Evolutionary conservation across 2,329 filamentous ascomycete genomes (phyloP), one percentile per base, ranked within the genome.

Genomic region (Bipolaris sorokiniana): DNA sequence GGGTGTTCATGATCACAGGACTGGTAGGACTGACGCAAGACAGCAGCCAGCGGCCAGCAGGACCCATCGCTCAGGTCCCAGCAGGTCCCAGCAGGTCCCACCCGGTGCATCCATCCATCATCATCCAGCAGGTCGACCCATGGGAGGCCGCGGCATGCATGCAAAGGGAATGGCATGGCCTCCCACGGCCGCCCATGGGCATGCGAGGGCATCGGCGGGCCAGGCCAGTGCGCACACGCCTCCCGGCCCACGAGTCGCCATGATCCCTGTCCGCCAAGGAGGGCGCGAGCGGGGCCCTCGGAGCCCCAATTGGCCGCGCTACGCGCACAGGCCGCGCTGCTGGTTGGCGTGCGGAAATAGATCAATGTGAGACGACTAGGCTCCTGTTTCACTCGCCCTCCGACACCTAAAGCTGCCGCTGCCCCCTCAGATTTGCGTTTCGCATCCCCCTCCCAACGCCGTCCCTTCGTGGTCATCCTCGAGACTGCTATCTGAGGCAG

Each of bases 331-430:
- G 61, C 65, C 65, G 58, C 54, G 56, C 54, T 56, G 63, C 66
- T 69, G 65, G 67, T 64, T 66, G 65, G 66, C 58, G 59, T 58
- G 63, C 63, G 59, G 63, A 66, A 73, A 73, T 75, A 74, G 71
- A 71, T 65, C 61, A 65, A 67, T 70, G 70, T 70, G 68, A 76
- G 72, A 75, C 72, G 59, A 63, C 72, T 69, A 73, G 65, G 42
- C 69, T 74, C 72, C 73, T 74, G 74, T 76, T 76, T 76, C 74
- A 76, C 66, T 65, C 69, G 63, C 64, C 64, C 71, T 75, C 73
- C 66, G 68, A 75, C 73, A 75, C 72, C 72, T 76, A 73, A 76
- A 75, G 70, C 65, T 68, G 68, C 72, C 68, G 64, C 67, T 72
- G 70, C 72, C 73, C 74, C 72, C 68, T 73, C 71, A 66, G 67